Conservation (phyloP, 495 filamentous ascomycete genomes). For the Jackrogersella multiformis region DNA sequence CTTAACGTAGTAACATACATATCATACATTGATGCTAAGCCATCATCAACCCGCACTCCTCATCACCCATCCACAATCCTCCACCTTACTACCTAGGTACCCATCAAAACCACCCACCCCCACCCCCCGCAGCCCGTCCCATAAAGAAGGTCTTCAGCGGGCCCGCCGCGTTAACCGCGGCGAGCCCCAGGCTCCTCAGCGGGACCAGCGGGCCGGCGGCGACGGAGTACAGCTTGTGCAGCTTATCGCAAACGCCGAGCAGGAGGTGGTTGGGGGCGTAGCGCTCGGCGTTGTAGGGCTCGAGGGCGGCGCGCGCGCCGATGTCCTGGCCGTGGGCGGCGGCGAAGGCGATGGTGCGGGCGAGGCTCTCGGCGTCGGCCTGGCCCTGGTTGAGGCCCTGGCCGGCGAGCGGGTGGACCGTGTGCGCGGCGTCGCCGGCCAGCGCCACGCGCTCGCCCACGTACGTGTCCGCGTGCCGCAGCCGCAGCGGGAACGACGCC, state of each 20-base stretch:
- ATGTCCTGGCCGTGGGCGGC: conserved; percentile 87
- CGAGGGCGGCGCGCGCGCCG: conserved; percentile 74
- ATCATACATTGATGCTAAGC: too few species aligned
- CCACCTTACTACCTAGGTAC: neutral
- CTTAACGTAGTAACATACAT: neutral
- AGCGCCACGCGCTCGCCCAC: conserved; percentile 87
- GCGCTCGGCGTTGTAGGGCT: conserved; percentile 78
- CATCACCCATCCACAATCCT: neutral
- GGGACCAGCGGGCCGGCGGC: conserved; percentile 78
- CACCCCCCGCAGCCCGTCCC: conserved; percentile 81
- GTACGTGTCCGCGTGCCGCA: conserved; percentile 93
- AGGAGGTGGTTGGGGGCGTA: conserved; percentile 86
- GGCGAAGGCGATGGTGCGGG: conserved; percentile 75
- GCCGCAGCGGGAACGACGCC: conserved; percentile 87
- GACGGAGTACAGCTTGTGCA: conserved; percentile 90
- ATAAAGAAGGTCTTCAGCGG: conserved; percentile 87
- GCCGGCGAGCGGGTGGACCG: conserved; percentile 91
- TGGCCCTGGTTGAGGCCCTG: conserved; percentile 96
- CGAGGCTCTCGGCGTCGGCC: conserved; percentile 82
- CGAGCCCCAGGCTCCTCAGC: conserved; percentile 78
- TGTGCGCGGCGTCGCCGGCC: conserved; percentile 93
- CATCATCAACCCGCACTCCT: neutral
- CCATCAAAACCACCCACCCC: conserved; percentile 53
- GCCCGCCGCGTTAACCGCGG: conserved; percentile 77
- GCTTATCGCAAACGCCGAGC: conserved; percentile 87